phyloP scores from a whole-genome alignment of 768 basidiomycete genomes.

The Termitomyces sp. region DNA sequence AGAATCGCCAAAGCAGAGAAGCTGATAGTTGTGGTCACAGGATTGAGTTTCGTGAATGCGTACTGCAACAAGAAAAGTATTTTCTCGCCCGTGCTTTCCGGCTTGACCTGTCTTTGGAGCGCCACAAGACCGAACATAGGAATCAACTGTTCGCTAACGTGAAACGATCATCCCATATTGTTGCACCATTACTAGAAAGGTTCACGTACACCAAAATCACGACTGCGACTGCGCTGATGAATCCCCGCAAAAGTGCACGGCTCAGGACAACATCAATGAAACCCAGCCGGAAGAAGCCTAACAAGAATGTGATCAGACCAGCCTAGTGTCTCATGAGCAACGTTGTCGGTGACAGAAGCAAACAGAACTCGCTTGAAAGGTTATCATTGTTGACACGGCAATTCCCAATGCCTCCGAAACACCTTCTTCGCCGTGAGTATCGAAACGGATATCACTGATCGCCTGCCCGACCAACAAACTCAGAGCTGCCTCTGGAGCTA shows the following conservation, averaged over 20 bases:
- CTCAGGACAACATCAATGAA: conserved; percentile 93
- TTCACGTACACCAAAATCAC: conserved; percentile 74
- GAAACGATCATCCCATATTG: neutral
- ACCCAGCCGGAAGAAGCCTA: conserved; percentile 85
- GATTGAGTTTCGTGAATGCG: conserved; percentile 50
- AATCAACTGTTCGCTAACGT: conserved; percentile 70
- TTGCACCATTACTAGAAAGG: neutral
- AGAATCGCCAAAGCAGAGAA: conserved; percentile 64
- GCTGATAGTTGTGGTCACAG: conserved; percentile 67
- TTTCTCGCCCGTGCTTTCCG: conserved; percentile 72
- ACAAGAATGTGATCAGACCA: conserved; percentile 77
- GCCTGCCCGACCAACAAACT: conserved; percentile 86
- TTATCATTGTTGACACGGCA: conserved; percentile 74
- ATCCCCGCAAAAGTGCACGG: conserved; percentile 81
- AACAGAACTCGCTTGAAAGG: conserved; percentile 58
- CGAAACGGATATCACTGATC: conserved; percentile 60
- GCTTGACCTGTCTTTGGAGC: conserved; percentile 48
- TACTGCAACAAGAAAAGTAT: conserved; percentile 66
- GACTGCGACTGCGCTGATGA: conserved; percentile 78
- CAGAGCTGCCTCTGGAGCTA: conserved; percentile 86
- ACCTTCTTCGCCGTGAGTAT: conserved; percentile 33
- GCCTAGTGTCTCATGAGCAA: conserved; percentile 37
- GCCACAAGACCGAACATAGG: conserved; percentile 81
- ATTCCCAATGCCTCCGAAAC: conserved; percentile 49
- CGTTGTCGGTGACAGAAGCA: neutral